Base-by-base conservation (phyloP, 768 basidiomycete genomes). In the Suillus paluster region DNA sequence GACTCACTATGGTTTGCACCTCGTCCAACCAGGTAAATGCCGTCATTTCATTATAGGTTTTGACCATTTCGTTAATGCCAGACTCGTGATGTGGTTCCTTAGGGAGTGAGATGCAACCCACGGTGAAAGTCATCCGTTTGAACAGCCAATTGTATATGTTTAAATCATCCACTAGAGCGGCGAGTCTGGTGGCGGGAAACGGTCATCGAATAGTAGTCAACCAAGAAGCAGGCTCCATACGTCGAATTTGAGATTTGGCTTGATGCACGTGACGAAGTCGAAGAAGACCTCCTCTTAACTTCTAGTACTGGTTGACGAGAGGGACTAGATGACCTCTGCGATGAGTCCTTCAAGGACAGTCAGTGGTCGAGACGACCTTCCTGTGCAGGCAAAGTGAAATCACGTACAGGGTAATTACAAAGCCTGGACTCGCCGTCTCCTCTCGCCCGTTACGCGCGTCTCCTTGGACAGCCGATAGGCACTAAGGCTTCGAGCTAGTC, bases 101-200 rank as follows among this genome's bases (percentile, higher is more conserved):
- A 17, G 21, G 1, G 4, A 59, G 8, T 27, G 7, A 2, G 15
- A 59, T 38, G 2, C 58, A 14, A 21, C 58, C 21, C 3, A 59
- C 36, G 0, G 58, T 59, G 12, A 57, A 59, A 4, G 58, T 33
- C 2, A 17, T 11, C 7, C 21, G n/a, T 55, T 59, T 55, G 4
- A 59, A 58, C 14, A 59, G 14, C 54, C 58, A 59, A 36, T 59
- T 59, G 6, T 54, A 59, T 2, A 55, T 59, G 5, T 21, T 17
- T 21, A 10, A 0, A 0, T 2, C 1, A 1, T 53, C 17, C 2
- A 3, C 10, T 9, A 53, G 33, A 4, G 17, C 30, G 25, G 56
- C 15, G 2, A 57, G 30, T 30, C 55, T 56, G 27, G 55, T 3
- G 27, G 17, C 30, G 10, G 10, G 15, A n/a, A 33, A n/a, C 9